Evolutionary conservation across 2,329 filamentous ascomycete species (phyloP).

Genomic region (Fusarium piperis): DNA sequence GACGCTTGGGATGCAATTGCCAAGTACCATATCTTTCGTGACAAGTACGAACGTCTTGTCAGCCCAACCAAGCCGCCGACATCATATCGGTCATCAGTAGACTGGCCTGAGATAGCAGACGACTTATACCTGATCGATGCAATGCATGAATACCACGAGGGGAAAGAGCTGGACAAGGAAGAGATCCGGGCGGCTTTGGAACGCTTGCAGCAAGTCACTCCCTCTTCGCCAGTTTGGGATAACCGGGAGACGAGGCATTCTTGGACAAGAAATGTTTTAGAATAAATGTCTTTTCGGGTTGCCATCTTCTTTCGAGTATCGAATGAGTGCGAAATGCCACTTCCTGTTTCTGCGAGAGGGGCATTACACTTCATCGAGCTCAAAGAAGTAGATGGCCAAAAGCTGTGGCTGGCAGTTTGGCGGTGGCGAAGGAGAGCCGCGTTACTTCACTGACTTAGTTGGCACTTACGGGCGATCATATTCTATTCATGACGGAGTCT

Average conservation of each 20-base stretch:
- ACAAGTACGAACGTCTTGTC: not conserved
- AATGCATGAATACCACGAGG: not conserved
- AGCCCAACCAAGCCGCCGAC: not conserved
- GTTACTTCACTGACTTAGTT: no score
- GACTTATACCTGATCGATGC: not conserved
- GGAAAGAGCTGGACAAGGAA: not conserved
- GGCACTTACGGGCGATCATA: no score
- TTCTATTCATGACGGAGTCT: not conserved
- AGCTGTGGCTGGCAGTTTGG: no score
- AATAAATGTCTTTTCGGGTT: not conserved
- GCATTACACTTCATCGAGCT: not conserved
- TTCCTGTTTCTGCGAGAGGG: not conserved
- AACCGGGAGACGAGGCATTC: not conserved
- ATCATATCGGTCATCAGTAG: not conserved
- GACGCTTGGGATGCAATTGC: slow-evolving; percentile 9
- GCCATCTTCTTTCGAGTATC: not conserved
- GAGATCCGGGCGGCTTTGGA: not conserved
- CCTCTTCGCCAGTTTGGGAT: not conserved
- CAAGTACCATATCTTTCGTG: slow-evolving; percentile 8
- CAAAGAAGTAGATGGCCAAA: no score
- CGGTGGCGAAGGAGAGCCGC: no score
- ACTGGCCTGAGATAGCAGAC: slow-evolving; percentile 2
- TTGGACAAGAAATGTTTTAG: not conserved
- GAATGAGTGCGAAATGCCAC: not conserved
- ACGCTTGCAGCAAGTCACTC: not conserved